A percentile compares a stretch with the other conserved stretches of the same genome.
Evolutionary conservation across 2,329 filamentous ascomycete genomes (phyloP).

Genomic region (Sporothrix phasma): DNA sequence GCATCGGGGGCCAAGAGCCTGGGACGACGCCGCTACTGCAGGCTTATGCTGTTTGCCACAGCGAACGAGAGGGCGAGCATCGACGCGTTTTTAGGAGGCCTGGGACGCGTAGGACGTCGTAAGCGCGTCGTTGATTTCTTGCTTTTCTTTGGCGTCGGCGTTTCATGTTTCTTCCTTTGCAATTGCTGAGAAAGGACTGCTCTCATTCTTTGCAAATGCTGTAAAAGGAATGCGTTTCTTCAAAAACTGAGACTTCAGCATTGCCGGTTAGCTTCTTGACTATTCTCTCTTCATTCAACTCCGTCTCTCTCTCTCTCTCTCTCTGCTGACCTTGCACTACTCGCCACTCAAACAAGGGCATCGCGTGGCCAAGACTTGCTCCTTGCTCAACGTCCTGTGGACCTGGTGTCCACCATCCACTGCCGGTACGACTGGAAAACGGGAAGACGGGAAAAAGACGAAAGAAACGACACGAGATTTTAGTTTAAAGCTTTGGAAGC

Average conservation of each 20-base stretch:
- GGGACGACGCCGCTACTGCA: constrained; percentile 2
- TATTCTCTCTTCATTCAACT: background rate
- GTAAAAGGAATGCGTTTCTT: background rate
- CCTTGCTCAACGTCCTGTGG: background rate
- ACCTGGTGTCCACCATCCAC: background rate
- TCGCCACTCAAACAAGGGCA: background rate
- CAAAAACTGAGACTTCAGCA: background rate
- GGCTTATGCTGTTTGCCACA: constrained; percentile 7
- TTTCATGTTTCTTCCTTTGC: background rate
- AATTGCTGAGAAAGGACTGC: background rate
- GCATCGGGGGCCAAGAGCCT: constrained; percentile 5
- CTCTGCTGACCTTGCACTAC: background rate
- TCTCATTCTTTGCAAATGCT: no score
- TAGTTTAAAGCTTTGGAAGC: background rate
- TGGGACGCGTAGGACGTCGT: background rate
- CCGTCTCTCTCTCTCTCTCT: background rate
- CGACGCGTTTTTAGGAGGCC: background rate
- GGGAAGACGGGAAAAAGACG: background rate
- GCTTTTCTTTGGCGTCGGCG: background rate
- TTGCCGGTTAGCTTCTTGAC: background rate
- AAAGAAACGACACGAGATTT: background rate
- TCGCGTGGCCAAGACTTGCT: background rate
- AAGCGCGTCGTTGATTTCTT: constrained; percentile 4
- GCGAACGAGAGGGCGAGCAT: background rate
- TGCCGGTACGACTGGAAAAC: background rate